Evolutionary conservation across 1,284 basidiomycete genomes (phyloP).

Genomic region (Ustilago crameri): DNA sequence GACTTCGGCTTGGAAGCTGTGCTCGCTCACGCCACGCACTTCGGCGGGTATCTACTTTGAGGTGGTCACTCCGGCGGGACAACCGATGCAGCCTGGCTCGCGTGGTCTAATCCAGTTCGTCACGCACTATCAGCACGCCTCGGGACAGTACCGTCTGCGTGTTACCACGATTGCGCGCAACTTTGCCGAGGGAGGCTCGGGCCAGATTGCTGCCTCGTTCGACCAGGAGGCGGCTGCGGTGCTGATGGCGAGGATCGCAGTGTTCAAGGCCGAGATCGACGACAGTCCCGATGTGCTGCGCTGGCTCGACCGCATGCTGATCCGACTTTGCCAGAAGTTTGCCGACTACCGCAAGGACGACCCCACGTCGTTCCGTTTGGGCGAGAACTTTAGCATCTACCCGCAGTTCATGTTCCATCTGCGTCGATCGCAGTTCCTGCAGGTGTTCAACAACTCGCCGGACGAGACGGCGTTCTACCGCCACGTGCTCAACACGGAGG

Average conservation of each 20-base stretch:
- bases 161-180: slow-evolving; percentile 97
- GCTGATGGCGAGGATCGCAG: slow-evolving; percentile 97
- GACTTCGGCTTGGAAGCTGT: slow-evolving; percentile 99
- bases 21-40: slow-evolving; percentile 86
- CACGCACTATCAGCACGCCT: slow-evolving; percentile 97
- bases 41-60: slow-evolving; percentile 97
- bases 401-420: slow-evolving; percentile 99
- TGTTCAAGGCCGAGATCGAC: slow-evolving; percentile 99
- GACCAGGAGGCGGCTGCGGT: slow-evolving; percentile 99
- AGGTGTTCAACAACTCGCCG: slow-evolving; percentile 99
- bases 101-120: slow-evolving; percentile 98
- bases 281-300: slow-evolving; percentile 95
- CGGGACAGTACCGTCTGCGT: slow-evolving; percentile 90
- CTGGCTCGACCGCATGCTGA: slow-evolving; percentile 99
- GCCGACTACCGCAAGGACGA: slow-evolving; percentile 99
- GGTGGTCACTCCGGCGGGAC: slow-evolving; percentile 97
- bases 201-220: slow-evolving; percentile 90
- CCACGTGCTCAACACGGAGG: slow-evolving; percentile 94
- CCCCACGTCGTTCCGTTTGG: slow-evolving; percentile 88
- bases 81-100: slow-evolving; percentile 88
- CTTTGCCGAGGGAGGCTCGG: slow-evolving; percentile 95
- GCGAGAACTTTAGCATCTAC: slow-evolving; percentile 98
- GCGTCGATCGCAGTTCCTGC: slow-evolving; percentile 94
- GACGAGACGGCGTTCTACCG: slow-evolving; percentile 99
- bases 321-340: slow-evolving; percentile 98